Conservation (phyloP, 768 basidiomycete genomes). For the Rhizopogon sp. region DNA sequence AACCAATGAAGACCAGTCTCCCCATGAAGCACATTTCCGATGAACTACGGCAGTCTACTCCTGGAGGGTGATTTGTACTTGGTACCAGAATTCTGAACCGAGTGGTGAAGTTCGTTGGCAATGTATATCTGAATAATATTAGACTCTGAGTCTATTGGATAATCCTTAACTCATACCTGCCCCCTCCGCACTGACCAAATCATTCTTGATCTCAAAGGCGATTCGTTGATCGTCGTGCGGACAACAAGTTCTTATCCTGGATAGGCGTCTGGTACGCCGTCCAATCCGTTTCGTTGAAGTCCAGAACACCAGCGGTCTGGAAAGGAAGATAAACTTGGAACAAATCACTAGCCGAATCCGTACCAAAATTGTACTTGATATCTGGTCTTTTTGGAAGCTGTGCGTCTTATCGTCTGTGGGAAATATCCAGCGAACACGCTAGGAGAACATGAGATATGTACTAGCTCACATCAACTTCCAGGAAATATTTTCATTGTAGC, state of each 20-base stretch:
- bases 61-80: slow-evolving; percentile 16
- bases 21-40: too few species aligned
- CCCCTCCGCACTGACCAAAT: neutral
- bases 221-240: slow-evolving; percentile 13
- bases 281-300: neutral
- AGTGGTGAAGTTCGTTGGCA: too few species aligned
- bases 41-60: slow-evolving; percentile 4
- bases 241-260: slow-evolving; percentile 11
- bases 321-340: neutral
- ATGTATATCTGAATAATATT: too few species aligned
- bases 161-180: neutral
- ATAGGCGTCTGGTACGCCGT: neutral
- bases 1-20: too few species aligned
- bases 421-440: neutral
- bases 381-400: neutral
- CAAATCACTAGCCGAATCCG: neutral
- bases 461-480: neutral
- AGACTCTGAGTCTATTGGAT: slow-evolving; percentile 2
- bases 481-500: neutral
- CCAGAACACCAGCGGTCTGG: too few species aligned
- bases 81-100: slow-evolving; percentile 13
- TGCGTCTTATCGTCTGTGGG: neutral
- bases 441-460: neutral
- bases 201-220: slow-evolving; percentile 11
- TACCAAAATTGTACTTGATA: neutral